Conservation (phyloP, 352 stramenopile genomes). For the Globisporangium apiculatum region DNA sequence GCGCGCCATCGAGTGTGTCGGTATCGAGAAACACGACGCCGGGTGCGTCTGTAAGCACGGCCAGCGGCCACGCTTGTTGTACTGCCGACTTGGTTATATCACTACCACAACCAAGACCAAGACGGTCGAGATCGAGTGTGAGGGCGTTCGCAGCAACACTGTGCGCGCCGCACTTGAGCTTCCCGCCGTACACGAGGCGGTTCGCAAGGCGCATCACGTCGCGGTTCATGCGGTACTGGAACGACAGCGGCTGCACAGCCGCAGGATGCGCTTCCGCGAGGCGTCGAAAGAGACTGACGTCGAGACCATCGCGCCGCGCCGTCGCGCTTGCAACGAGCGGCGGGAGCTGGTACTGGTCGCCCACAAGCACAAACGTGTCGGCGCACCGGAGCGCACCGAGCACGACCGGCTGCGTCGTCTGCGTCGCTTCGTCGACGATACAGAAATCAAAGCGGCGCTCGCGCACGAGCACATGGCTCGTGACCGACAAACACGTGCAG, state of each 20-base stretch:
- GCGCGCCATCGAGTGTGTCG: conserved; percentile 31
- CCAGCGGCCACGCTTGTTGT: conserved; percentile 17
- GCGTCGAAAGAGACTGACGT: conserved; percentile 87
- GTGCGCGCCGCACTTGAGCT: conserved; percentile 89
- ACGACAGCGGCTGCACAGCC: conserved; percentile 90
- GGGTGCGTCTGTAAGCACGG: conserved; percentile 25
- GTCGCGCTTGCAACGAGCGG: conserved; percentile 90
- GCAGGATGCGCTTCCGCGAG: conserved; percentile 89
- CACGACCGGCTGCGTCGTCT: conserved; percentile 96
- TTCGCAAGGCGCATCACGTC: conserved; percentile 96
- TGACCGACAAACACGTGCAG: conserved; percentile 72
- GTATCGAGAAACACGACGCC: conserved; percentile 88
- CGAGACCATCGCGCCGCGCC: conserved; percentile 81
- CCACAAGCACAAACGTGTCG: conserved; percentile 95
- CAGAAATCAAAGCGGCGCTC: conserved; percentile 95
- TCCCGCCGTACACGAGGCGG: conserved; percentile 89
- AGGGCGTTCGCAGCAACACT: conserved; percentile 45
- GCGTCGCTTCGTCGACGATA: conserved; percentile 97
- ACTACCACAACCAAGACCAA: background rate
- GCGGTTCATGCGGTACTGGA: conserved; percentile 98
- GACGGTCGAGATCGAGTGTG: background rate
- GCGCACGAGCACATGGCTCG: conserved; percentile 65
- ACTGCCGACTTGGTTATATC: background rate
- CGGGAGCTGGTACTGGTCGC: conserved; percentile 98
- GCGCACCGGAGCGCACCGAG: conserved; percentile 90